These are phyloP conservation scores for Brassica balearica DNA, from an alignment of 441 rosid genomes.

Conservation along the genomic window DNA sequence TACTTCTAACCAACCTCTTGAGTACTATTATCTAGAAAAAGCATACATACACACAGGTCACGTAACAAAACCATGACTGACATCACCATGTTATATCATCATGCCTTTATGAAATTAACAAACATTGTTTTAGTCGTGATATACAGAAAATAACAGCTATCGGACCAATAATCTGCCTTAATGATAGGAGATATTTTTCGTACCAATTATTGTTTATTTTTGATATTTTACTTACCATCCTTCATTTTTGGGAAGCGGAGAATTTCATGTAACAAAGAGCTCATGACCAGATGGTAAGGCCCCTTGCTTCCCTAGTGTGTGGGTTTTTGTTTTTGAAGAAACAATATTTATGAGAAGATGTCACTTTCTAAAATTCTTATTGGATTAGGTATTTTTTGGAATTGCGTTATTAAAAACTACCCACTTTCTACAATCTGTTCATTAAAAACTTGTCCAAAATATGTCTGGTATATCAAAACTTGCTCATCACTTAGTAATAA, in stretches of 20 bases:
- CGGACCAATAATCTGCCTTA: neutral
- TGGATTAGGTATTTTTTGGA: neutral
- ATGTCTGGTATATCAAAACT: neutral
- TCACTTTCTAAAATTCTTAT: neutral
- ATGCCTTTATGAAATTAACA: slow-evolving; percentile 10
- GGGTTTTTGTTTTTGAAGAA: neutral
- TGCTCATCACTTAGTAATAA: neutral
- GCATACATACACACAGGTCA: slow-evolving; percentile 27
- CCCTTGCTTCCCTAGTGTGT: neutral
- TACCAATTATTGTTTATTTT: slow-evolving; percentile 1
- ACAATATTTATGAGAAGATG: neutral
- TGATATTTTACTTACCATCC: neutral
- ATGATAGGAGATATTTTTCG: slow-evolving; percentile 4
- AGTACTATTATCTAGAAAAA: slow-evolving; percentile 13
- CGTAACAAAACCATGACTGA: slow-evolving; percentile 22
- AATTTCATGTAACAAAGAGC: neutral
- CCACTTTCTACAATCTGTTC: neutral
- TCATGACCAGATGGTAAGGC: neutral
- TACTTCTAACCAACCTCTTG: slow-evolving; percentile 18
- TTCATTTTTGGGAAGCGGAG: neutral
- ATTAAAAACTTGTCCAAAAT: too few relatives aligned
- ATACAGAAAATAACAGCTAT: slow-evolving; percentile 12
- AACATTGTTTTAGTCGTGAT: slow-evolving; percentile 13
- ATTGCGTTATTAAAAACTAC: neutral
- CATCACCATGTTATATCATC: slow-evolving; percentile 12